phyloP scores from a whole-genome alignment of 371 early-diverging fungal species.

The Funneliformis caledonium region DNA sequence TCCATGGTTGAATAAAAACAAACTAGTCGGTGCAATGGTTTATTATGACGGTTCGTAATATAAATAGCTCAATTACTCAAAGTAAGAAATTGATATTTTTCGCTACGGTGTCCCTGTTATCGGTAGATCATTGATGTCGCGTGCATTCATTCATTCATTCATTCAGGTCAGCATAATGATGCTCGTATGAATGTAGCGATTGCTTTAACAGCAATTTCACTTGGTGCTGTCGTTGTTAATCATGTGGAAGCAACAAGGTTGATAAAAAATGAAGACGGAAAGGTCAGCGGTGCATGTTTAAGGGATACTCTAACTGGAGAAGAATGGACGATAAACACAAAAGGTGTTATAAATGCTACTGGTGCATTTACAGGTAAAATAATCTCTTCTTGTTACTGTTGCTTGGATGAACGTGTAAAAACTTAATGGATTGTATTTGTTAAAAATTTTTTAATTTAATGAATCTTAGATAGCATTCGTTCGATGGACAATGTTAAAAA shows the following conservation, averaged over 20 bases:
- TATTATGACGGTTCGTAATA: conserved; percentile 90
- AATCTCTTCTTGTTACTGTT: not conserved
- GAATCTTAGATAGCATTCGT: conserved; percentile 71
- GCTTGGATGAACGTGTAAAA: no score
- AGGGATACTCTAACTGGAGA: conserved; percentile 91
- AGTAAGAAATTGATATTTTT: not conserved
- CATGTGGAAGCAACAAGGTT: conserved; percentile 91
- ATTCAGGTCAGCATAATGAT: conserved; percentile 94
- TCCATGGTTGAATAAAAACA: conserved; percentile 93
- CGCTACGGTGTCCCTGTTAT: not conserved
- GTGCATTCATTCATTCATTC: not conserved
- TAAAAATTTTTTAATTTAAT: not conserved
- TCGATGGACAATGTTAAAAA: conserved; percentile 83
- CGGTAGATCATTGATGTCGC: not conserved
- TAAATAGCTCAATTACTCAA: not conserved
- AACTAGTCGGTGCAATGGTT: conserved; percentile 93
- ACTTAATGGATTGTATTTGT: not conserved
- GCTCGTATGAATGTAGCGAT: conserved; percentile 97
- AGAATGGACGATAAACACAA: conserved; percentile 85
- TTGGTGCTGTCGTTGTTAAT: conserved; percentile 96
- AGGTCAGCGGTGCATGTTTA: conserved; percentile 82
- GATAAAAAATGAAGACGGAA: conserved; percentile 70
- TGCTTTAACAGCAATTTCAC: conserved; percentile 90
- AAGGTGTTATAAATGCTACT: conserved; percentile 96
- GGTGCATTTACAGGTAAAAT: conserved; percentile 67